These are phyloP conservation scores for Trypethelium eluteriae DNA, from an alignment of 495 filamentous ascomycete species.

Conservation along the genomic window DNA sequence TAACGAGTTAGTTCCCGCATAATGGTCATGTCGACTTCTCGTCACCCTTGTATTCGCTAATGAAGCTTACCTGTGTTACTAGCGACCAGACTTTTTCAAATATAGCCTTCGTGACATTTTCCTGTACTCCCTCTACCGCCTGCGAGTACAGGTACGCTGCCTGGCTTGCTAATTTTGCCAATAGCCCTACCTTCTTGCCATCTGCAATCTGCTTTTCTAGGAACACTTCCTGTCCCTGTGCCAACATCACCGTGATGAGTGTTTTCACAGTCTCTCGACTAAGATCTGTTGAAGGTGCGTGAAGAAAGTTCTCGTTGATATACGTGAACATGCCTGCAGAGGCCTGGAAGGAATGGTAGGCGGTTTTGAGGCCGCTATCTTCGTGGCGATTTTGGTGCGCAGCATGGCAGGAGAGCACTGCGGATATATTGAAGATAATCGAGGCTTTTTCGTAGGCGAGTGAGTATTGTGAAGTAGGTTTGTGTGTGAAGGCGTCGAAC, in stretches of 20 bases:
- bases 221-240: conserved; percentile 94
- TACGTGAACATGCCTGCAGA: conserved; percentile 99
- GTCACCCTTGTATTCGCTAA: conserved; percentile 16
- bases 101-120: conserved; percentile 81
- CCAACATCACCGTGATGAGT: conserved; percentile 83
- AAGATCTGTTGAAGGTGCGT: conserved; percentile 89
- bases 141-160: conserved; percentile 81
- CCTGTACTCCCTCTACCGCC: conserved; percentile 79
- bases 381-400: conserved; percentile 87
- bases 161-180: conserved; percentile 90
- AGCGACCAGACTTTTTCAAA: conserved; percentile 95
- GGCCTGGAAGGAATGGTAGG: conserved; percentile 97
- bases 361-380: conserved; percentile 86
- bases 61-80: conserved; percentile 57
- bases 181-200: conserved; percentile 81
- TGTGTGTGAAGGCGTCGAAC: conserved; percentile 98
- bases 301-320: conserved; percentile 98
- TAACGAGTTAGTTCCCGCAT: neutral
- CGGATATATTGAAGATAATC: conserved; percentile 99
- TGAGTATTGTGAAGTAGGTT: conserved; percentile 89
- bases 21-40: neutral
- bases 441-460: conserved; percentile 97
- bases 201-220: conserved; percentile 92
- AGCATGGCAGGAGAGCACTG: conserved; percentile 91
- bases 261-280: conserved; percentile 94